Evolutionary conservation across 305 asterid species (phyloP).

Genomic region (Andrographis paniculata): DNA sequence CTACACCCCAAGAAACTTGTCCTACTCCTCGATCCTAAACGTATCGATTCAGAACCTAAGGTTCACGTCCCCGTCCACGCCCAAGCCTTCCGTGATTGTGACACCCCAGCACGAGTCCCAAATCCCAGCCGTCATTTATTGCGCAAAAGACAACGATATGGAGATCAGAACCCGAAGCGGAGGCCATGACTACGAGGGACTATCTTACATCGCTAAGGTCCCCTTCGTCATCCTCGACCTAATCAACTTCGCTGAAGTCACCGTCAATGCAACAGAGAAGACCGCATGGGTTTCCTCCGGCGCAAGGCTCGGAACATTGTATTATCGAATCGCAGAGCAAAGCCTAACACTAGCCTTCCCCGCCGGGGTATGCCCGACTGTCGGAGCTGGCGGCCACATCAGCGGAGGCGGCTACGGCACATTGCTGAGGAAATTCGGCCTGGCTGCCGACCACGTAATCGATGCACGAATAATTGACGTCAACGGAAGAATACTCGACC

Average conservation of each 20-base stretch:
- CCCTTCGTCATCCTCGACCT: constrained; percentile 14
- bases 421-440: neutral
- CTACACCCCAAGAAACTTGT: constrained; percentile 4
- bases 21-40: constrained; percentile 8
- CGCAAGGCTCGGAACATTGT: constrained; percentile 13
- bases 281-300: constrained; percentile 18
- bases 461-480: constrained; percentile 20
- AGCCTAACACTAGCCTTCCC: constrained; percentile 19
- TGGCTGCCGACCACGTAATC: constrained; percentile 7
- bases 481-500: constrained; percentile 16
- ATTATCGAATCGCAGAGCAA: constrained; percentile 10
- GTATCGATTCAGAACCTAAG: constrained; percentile 7
- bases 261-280: neutral
- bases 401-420: neutral
- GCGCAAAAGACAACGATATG: constrained; percentile 10
- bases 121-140: constrained; percentile 3
- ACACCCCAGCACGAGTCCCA: constrained; percentile 15
- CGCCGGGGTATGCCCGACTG: constrained; percentile 18
- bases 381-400: constrained; percentile 15
- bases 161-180: constrained; percentile 9
- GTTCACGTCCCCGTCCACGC: constrained; percentile 1
- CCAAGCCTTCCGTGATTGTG: constrained; percentile 8
- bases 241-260: constrained; percentile 7
- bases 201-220: constrained; percentile 1
- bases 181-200: neutral